A percentile compares a stretch with the other conserved stretches of the same genome.
Conservation (phyloP, 1,284 basidiomycete species). For the Sanguinoderma infundibulare region DNA sequence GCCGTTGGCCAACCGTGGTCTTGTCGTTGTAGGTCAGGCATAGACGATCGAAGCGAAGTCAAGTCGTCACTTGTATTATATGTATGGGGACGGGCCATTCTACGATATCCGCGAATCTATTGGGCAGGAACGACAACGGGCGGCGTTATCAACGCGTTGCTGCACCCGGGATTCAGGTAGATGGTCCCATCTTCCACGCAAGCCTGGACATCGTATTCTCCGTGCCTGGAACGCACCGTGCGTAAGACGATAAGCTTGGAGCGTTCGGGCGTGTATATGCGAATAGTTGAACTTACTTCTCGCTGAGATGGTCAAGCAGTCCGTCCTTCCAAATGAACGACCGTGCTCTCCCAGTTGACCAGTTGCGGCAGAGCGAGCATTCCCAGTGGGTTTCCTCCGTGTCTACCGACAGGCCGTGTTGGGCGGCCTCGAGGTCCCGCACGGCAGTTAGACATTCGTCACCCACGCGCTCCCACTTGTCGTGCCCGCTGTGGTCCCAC, state of each 20-base stretch:
- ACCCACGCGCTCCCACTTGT: background rate
- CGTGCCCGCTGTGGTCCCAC: background rate
- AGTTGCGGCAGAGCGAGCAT: background rate
- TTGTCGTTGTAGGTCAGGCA: background rate
- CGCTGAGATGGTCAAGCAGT: background rate
- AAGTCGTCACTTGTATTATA: background rate
- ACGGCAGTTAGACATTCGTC: background rate
- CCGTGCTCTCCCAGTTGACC: background rate
- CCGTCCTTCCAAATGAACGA: background rate
- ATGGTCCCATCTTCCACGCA: background rate
- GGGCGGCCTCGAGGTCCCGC: background rate
- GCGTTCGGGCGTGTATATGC: no score
- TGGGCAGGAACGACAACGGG: background rate
- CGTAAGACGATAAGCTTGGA: no score
- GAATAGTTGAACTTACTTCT: background rate
- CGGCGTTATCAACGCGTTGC: background rate
- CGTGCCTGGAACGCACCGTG: background rate
- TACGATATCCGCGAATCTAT: background rate
- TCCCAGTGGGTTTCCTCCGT: background rate
- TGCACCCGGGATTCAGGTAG: background rate
- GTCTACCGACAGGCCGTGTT: background rate
- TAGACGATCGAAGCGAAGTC: background rate
- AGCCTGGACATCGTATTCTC: background rate
- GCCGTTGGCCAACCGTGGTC: background rate
- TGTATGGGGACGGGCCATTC: background rate